phyloP scores from a whole-genome alignment of 352 stramenopile species.

The Phytophthora litchii region DNA sequence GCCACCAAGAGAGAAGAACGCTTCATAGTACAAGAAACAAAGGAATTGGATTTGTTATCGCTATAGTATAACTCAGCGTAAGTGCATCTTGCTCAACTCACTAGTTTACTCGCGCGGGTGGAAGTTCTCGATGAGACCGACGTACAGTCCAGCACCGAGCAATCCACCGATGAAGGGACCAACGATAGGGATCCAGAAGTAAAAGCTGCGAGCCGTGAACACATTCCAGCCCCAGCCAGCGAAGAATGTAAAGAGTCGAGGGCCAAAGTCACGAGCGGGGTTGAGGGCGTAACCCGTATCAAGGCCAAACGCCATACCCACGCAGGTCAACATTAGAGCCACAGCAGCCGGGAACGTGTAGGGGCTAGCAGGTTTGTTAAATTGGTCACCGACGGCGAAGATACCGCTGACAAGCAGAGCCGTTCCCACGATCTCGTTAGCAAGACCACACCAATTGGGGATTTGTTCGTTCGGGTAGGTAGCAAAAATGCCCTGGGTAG shows the following conservation, averaged over 20 bases:
- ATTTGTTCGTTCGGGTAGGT: slow-evolving; percentile 52
- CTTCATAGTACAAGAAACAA: slow-evolving; percentile 1
- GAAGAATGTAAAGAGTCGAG: slow-evolving; percentile 49
- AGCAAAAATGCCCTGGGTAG: slow-evolving; percentile 50
- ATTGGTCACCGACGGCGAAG: slow-evolving; percentile 46
- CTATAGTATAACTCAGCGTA: no score
- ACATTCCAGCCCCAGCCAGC: slow-evolving; percentile 50
- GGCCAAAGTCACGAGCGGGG: slow-evolving; percentile 50
- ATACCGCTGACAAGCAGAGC: slow-evolving; percentile 48
- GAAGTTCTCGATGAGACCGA: slow-evolving; percentile 41
- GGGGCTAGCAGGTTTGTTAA: slow-evolving; percentile 44
- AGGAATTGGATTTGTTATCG: slow-evolving; percentile 7
- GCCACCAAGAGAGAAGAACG: no score
- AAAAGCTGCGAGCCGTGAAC: slow-evolving; percentile 34
- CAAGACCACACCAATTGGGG: slow-evolving; percentile 44
- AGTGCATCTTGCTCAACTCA: background rate
- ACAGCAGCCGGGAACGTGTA: slow-evolving; percentile 42
- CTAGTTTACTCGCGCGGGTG: slow-evolving; percentile 34
- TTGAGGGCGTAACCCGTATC: slow-evolving; percentile 49
- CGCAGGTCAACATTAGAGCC: slow-evolving; percentile 36
- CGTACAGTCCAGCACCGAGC: slow-evolving; percentile 38
- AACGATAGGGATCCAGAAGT: slow-evolving; percentile 53
- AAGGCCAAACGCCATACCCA: slow-evolving; percentile 43
- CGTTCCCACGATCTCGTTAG: slow-evolving; percentile 50
- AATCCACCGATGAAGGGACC: slow-evolving; percentile 43